phyloP scores from a whole-genome alignment of 441 rosid species.

The Gossypium gossypioides region DNA sequence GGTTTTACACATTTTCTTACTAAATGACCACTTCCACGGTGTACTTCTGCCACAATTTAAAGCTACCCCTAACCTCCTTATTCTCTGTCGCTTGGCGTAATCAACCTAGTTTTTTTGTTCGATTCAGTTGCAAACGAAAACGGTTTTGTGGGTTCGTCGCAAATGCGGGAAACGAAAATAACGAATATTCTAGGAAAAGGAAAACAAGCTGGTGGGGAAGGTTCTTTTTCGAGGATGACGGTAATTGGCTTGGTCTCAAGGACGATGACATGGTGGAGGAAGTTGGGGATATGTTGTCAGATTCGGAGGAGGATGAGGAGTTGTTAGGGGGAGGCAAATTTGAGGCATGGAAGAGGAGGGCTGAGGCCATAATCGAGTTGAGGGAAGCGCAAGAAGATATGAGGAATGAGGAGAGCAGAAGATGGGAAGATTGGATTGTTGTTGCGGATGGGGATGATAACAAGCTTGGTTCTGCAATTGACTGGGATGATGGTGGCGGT shows the following conservation, averaged over 20 bases:
- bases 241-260: slow-evolving; percentile 73
- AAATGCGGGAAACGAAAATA: slow-evolving; percentile 40
- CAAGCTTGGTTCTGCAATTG: slow-evolving; percentile 12
- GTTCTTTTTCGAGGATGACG: slow-evolving; percentile 71
- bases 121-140: slow-evolving; percentile 22
- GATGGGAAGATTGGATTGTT: slow-evolving; percentile 94
- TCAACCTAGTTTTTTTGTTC: slow-evolving; percentile 19
- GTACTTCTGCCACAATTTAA: slow-evolving; percentile 31
- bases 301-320: slow-evolving; percentile 41
- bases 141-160: slow-evolving; percentile 36
- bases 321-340: slow-evolving; percentile 56
- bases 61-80: slow-evolving; percentile 16
- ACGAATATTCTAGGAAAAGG: slow-evolving; percentile 25
- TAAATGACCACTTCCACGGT: slow-evolving; percentile 67
- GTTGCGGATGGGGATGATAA: slow-evolving; percentile 39
- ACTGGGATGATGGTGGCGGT: slow-evolving; percentile 21
- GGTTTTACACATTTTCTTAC: slow-evolving; percentile 33
- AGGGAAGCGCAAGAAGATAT: slow-evolving; percentile 74
- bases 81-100: slow-evolving; percentile 1
- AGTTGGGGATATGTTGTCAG: slow-evolving; percentile 22
- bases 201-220: slow-evolving; percentile 75
- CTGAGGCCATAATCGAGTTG: slow-evolving; percentile 82
- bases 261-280: slow-evolving; percentile 53
- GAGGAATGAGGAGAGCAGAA: slow-evolving; percentile 61
- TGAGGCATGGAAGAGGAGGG: slow-evolving; percentile 88